Percentiles rank a stretch among this genome's conserved stretches.
Evolutionary conservation across 2,329 filamentous ascomycete genomes (phyloP).

Genomic region (Chaetomiaceae sp.): DNA sequence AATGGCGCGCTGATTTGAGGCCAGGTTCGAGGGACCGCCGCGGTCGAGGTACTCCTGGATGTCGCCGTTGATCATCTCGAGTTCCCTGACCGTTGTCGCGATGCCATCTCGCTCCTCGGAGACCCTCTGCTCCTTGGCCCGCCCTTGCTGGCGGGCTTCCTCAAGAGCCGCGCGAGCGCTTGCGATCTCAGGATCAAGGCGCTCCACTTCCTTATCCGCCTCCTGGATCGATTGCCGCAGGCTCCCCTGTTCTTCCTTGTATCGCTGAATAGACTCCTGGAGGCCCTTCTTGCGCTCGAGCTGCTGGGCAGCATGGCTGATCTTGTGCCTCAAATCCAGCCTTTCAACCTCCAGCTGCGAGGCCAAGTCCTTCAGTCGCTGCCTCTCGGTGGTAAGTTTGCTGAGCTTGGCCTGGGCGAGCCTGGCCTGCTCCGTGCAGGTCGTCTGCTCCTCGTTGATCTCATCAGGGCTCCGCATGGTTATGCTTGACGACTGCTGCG

Average conservation of each 20-base stretch:
- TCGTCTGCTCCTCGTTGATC: constrained; percentile 70
- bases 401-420: constrained; percentile 56
- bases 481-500: constrained; percentile 62
- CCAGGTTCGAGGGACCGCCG: constrained; percentile 67
- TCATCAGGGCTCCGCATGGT: constrained; percentile 69
- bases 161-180: constrained; percentile 72
- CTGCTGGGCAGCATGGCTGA: constrained; percentile 64
- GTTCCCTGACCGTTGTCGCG: constrained; percentile 67
- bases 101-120: constrained; percentile 66
- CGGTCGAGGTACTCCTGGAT: constrained; percentile 74
- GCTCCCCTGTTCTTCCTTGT: constrained; percentile 60
- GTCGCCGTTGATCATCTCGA: constrained; percentile 67
- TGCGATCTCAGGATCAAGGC: constrained; percentile 67
- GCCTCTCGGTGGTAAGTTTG: constrained; percentile 63
- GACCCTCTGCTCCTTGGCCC: constrained; percentile 64
- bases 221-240: constrained; percentile 64
- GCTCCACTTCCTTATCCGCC: constrained; percentile 66
- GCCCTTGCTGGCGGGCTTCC: constrained; percentile 66
- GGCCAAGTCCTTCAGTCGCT: constrained; percentile 63
- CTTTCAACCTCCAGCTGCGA: constrained; percentile 69
- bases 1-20: constrained; percentile 63
- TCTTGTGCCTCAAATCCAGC: constrained; percentile 66
- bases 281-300: constrained; percentile 76
- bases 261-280: constrained; percentile 63
- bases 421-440: constrained; percentile 61